These are phyloP conservation scores for Podila horticola DNA, from an alignment of 192 early-diverging fungal genomes.

Conservation along the genomic window DNA sequence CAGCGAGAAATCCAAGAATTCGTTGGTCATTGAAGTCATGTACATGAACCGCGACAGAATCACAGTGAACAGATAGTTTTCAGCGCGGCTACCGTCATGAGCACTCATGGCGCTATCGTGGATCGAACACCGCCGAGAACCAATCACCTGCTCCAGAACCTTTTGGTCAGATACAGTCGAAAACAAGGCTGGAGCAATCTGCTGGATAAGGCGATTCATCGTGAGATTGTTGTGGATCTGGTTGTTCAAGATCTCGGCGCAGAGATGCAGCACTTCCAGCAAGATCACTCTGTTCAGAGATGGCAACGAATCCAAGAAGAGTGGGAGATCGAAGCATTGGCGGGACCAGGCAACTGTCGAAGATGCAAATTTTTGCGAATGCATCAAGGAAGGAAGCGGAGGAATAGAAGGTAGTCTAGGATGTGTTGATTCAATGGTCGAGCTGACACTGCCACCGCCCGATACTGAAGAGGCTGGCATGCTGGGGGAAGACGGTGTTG, in stretches of 20 bases:
- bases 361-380: not conserved
- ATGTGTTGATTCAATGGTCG: not conserved
- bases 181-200: slow-evolving; percentile 38
- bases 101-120: slow-evolving; percentile 19
- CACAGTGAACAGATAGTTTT: slow-evolving; percentile 33
- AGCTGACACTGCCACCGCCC: not conserved
- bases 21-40: not conserved
- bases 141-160: slow-evolving; percentile 22
- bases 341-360: slow-evolving; percentile 30
- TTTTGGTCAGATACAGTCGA: slow-evolving; percentile 42
- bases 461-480: not conserved
- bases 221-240: slow-evolving; percentile 26
- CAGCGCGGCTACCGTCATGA: slow-evolving; percentile 19
- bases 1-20: not conserved
- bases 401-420: not conserved
- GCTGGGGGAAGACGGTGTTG: not conserved
- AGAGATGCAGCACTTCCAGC: slow-evolving; percentile 40
- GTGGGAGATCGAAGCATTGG: slow-evolving; percentile 26
- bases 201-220: slow-evolving; percentile 21
- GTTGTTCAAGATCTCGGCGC: slow-evolving; percentile 28
- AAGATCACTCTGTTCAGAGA: slow-evolving; percentile 37
- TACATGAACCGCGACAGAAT: slow-evolving; percentile 39
- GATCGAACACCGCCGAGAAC: slow-evolving; percentile 24
- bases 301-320: slow-evolving; percentile 26
- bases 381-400: not conserved